Evolutionary conservation across 768 basidiomycete species (phyloP).

Genomic region (Suillus ampliporus): DNA sequence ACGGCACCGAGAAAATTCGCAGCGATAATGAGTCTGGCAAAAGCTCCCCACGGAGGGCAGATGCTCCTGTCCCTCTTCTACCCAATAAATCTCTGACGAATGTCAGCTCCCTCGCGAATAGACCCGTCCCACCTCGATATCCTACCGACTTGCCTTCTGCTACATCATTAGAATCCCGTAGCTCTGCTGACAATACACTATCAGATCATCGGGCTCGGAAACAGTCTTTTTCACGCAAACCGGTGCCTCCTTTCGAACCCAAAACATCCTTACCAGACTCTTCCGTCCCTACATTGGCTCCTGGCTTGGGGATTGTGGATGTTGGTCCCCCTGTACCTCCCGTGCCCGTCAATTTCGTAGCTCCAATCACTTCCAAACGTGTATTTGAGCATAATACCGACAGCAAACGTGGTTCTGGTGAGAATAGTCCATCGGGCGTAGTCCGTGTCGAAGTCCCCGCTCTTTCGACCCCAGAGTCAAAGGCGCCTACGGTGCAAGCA

Average conservation of each 20-base stretch:
- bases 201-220: constrained; percentile 31
- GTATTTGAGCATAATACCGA: constrained; percentile 12
- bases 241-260: constrained; percentile 22
- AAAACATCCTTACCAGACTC: constrained; percentile 15
- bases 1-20: constrained; percentile 27
- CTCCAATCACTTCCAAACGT: constrained; percentile 9
- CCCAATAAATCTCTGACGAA: constrained; percentile 44
- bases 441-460: not conserved
- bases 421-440: not conserved
- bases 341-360: not conserved
- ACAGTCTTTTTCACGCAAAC: constrained; percentile 32
- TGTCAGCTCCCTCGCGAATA: constrained; percentile 58
- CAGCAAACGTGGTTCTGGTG: not conserved
- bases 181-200: constrained; percentile 24
- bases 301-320: not conserved
- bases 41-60: constrained; percentile 37
- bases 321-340: not conserved
- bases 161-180: constrained; percentile 44
- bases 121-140: constrained; percentile 66
- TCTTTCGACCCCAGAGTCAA: constrained; percentile 12
- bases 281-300: constrained; percentile 14
- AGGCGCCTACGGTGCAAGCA: constrained; percentile 1
- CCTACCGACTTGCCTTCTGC: constrained; percentile 51
- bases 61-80: constrained; percentile 15
- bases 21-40: constrained; percentile 28